These are phyloP conservation scores for Tolypocladium cylindrosporum DNA, from an alignment of 2,329 filamentous ascomycete species.

Conservation along the genomic window DNA sequence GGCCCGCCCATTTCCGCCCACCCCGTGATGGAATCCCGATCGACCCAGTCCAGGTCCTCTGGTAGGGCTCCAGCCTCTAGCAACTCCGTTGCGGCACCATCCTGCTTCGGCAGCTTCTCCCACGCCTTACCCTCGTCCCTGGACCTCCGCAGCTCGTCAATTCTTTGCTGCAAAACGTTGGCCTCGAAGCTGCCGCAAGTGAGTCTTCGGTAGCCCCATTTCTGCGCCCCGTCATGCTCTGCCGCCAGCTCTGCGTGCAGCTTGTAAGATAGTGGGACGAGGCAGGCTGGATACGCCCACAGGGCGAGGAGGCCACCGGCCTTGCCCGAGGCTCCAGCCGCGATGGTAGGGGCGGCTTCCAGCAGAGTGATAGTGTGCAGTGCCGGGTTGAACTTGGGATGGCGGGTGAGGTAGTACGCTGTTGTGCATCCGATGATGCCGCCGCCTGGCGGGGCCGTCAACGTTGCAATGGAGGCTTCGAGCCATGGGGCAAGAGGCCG, in stretches of 20 bases:
- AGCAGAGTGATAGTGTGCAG: slow-evolving; percentile 75
- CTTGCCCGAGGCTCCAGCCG: slow-evolving; percentile 89
- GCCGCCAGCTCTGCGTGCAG: slow-evolving; percentile 77
- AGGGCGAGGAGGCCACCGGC: slow-evolving; percentile 82
- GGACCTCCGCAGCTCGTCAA: slow-evolving; percentile 17
- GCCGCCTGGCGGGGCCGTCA: slow-evolving; percentile 47
- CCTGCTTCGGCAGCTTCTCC: slow-evolving; percentile 54
- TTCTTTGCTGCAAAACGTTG: slow-evolving; percentile 23
- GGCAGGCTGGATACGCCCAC: slow-evolving; percentile 80
- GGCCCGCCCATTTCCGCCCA: slow-evolving; percentile 74
- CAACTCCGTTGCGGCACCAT: slow-evolving; percentile 34
- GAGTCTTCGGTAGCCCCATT: slow-evolving; percentile 80
- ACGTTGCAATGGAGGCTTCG: slow-evolving; percentile 1
- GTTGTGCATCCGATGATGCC: slow-evolving; percentile 89
- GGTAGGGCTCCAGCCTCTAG: slow-evolving; percentile 56
- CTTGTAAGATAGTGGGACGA: slow-evolving; percentile 78
- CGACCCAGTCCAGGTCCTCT: slow-evolving; percentile 75
- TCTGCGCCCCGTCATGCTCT: slow-evolving; percentile 65
- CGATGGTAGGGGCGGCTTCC: slow-evolving; percentile 73
- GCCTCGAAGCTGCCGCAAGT: slow-evolving; percentile 55
- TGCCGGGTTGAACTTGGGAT: slow-evolving; percentile 66
- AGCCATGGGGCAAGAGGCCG: not conserved
- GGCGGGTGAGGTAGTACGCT: slow-evolving; percentile 83
- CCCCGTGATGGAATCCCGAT: slow-evolving; percentile 50
- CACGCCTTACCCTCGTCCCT: slow-evolving; percentile 33